Evolutionary conservation across 2,329 filamentous ascomycete genomes (phyloP).

Genomic region (Bipolaris bicolor): DNA sequence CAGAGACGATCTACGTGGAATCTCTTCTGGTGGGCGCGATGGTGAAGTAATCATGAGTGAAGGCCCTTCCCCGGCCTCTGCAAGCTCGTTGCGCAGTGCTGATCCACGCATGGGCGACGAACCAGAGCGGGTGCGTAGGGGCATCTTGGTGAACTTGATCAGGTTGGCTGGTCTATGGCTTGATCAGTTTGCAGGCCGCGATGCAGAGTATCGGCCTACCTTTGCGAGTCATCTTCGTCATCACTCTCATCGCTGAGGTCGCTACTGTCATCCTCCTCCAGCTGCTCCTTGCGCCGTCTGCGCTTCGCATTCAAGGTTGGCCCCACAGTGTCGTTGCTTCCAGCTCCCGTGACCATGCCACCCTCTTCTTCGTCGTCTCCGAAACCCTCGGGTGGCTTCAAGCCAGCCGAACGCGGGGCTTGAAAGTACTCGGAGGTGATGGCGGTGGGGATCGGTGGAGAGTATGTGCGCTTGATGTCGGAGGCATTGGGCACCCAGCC

Average conservation of each 20-base stretch:
- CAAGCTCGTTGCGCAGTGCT: constrained; percentile 62
- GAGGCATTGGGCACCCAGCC: constrained; percentile 78
- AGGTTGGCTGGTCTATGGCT: constrained; percentile 73
- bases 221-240: constrained; percentile 67
- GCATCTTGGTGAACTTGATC: constrained; percentile 97
- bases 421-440: constrained; percentile 86
- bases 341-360: constrained; percentile 71
- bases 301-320: constrained; percentile 68
- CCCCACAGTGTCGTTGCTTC: constrained; percentile 69
- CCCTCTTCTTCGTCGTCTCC: constrained; percentile 75
- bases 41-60: constrained; percentile 64
- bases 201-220: constrained; percentile 21
- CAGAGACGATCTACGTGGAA: constrained; percentile 66
- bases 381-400: constrained; percentile 60
- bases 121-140: constrained; percentile 80
- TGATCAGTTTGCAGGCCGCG: constrained; percentile 5
- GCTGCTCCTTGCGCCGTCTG: constrained; percentile 72
- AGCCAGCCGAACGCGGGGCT: constrained; percentile 65
- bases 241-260: constrained; percentile 86
- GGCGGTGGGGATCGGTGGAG: constrained; percentile 82
- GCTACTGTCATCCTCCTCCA: constrained; percentile 85
- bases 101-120: constrained; percentile 74
- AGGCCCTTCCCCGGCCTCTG: constrained; percentile 56
- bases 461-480: constrained; percentile 82
- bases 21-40: constrained; percentile 52